Conservation (phyloP, 2,329 filamentous ascomycete species). For the Epichloe typhina region DNA sequence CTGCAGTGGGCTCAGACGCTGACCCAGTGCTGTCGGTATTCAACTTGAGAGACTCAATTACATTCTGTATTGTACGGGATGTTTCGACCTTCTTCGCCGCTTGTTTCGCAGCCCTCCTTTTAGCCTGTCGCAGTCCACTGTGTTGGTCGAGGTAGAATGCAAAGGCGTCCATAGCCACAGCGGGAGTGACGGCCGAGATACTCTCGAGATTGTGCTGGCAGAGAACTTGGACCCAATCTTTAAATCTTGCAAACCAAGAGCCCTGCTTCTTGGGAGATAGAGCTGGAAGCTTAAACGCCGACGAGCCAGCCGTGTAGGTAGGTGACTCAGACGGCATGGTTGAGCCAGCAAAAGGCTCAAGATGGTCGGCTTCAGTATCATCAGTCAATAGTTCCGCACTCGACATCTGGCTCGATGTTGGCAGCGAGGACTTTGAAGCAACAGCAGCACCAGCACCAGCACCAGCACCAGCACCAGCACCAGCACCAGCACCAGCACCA, state of each 20-base stretch:
- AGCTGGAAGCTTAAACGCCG: conserved; percentile 16
- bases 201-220: conserved; percentile 14
- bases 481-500: too few species aligned
- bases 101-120: conserved; percentile 20
- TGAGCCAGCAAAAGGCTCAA: conserved; percentile 3
- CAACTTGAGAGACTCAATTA: conserved; percentile 10
- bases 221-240: conserved; percentile 22
- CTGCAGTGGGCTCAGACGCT: neutral
- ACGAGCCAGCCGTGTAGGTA: conserved; percentile 10
- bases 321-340: conserved; percentile 11
- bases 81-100: conserved; percentile 15
- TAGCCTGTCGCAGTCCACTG: conserved; percentile 17
- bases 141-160: conserved; percentile 18
- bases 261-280: conserved; percentile 15
- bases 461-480: neutral
- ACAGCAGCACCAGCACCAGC: neutral
- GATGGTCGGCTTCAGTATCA: neutral
- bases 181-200: conserved; percentile 12
- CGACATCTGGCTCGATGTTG: neutral
- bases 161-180: conserved; percentile 15
- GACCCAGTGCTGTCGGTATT: neutral
- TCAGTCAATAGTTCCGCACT: neutral
- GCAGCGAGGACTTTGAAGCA: neutral
- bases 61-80: conserved; percentile 12
- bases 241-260: conserved; percentile 22